phyloP scores from a whole-genome alignment of 1,284 basidiomycete species.

The Malassezia furfur region DNA sequence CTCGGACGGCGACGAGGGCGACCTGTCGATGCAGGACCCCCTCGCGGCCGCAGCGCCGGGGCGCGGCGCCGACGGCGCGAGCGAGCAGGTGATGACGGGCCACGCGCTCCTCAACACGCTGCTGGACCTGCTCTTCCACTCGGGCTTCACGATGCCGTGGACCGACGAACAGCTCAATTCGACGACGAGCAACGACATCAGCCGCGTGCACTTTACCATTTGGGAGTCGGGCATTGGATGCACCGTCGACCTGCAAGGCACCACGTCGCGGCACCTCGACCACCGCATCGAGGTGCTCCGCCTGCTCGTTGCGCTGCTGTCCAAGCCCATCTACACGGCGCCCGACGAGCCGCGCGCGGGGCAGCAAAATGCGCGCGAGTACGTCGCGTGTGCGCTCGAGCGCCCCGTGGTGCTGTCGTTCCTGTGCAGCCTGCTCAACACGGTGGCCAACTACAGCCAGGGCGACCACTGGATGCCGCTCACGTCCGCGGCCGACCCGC shows the following conservation, averaged over 20 bases:
- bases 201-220: constrained; percentile 33
- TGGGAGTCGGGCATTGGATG: constrained; percentile 44
- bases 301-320: constrained; percentile 36
- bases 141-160: constrained; percentile 44
- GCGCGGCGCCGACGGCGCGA: neutral
- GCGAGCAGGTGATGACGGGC: neutral
- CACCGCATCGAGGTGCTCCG: constrained; percentile 37
- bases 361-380: constrained; percentile 23
- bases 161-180: constrained; percentile 35
- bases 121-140: constrained; percentile 41
- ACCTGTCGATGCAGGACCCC: neutral
- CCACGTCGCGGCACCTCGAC: constrained; percentile 24
- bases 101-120: constrained; percentile 12
- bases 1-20: constrained; percentile 28
- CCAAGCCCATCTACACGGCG: constrained; percentile 40
- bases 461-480: constrained; percentile 13
- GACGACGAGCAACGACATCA: constrained; percentile 1
- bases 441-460: constrained; percentile 25
- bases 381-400: constrained; percentile 27
- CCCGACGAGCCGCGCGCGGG: constrained; percentile 16
- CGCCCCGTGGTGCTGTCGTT: constrained; percentile 31
- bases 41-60: neutral
- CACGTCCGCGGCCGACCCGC: constrained; percentile 18
- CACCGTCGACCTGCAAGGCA: constrained; percentile 29
- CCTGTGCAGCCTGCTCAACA: constrained; percentile 43